A percentile compares a stretch with the other conserved stretches of the same genome.
These are phyloP conservation scores for Hypoxylon perforatum DNA, from an alignment of 495 filamentous ascomycete genomes.

Conservation along the genomic window DNA sequence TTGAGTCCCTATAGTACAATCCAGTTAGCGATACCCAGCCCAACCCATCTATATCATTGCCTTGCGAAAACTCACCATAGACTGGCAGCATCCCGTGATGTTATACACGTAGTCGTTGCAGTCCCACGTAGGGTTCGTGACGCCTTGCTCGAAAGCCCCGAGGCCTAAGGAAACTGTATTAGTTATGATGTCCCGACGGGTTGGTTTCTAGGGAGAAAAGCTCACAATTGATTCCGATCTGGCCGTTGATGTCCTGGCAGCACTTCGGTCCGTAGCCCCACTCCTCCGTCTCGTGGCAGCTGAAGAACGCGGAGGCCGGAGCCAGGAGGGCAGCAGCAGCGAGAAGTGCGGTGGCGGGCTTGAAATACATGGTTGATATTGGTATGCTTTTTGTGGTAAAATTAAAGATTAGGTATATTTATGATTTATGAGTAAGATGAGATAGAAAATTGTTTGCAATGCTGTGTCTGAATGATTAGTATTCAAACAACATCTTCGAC, in stretches of 20 bases:
- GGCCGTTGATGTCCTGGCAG: conserved; percentile 44
- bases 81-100: conserved; percentile 47
- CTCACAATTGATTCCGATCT: conserved; percentile 46
- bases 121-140: conserved; percentile 38
- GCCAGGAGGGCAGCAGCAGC: conserved; percentile 30
- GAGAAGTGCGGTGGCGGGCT: conserved; percentile 21
- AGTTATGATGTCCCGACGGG: neutral
- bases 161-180: conserved; percentile 24
- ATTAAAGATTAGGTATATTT: neutral
- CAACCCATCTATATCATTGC: neutral
- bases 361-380: conserved; percentile 31
- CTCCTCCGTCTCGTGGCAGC: conserved; percentile 30
- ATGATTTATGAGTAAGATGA: neutral
- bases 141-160: conserved; percentile 40
- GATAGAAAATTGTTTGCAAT: no score
- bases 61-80: conserved; percentile 32
- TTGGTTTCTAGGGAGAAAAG: neutral
- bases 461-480: neutral
- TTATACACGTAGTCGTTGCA: conserved; percentile 48
- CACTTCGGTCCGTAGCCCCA: conserved; percentile 42
- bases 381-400: no score
- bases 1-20: conserved; percentile 36
- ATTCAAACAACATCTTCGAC: neutral
- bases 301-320: conserved; percentile 26
- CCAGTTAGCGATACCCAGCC: neutral